These are phyloP conservation scores for Blastobotrys muscicola DNA, from an alignment of 805 yeast genomes.

Conservation along the genomic window DNA sequence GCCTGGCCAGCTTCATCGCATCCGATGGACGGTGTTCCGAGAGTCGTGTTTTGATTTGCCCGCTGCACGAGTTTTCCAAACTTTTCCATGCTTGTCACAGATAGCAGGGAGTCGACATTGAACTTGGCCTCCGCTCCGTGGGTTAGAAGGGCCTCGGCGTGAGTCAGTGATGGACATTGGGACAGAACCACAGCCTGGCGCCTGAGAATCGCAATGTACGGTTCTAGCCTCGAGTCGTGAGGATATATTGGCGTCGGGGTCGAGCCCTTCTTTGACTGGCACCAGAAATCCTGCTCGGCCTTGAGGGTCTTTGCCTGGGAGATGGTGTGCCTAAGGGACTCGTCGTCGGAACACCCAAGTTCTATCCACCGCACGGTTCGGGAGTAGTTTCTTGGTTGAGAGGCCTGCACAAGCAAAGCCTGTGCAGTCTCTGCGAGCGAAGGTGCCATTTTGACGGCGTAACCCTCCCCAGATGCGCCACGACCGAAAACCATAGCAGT, in stretches of 20 bases:
- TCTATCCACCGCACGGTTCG: neutral
- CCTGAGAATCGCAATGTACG: too few relatives aligned
- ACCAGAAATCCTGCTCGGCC: neutral
- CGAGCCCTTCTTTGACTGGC: neutral
- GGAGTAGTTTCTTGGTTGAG: neutral
- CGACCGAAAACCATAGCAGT: neutral
- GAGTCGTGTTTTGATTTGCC: neutral
- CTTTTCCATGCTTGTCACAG: neutral
- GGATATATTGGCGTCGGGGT: neutral
- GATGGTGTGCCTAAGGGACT: too few relatives aligned
- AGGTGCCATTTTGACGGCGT: neutral
- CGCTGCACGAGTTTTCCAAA: neutral
- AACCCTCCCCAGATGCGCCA: slow-evolving; percentile 1
- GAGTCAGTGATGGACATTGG: too few relatives aligned
- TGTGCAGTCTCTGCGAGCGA: neutral
- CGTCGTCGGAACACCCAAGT: neutral
- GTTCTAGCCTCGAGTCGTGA: too few relatives aligned
- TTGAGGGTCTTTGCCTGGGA: too few relatives aligned
- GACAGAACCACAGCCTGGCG: too few relatives aligned
- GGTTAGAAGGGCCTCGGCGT: too few relatives aligned
- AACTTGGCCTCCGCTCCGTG: too few relatives aligned
- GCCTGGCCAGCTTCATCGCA: slow-evolving; percentile 4
- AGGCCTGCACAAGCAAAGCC: neutral
- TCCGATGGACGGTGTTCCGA: neutral
- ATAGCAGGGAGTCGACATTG: too few relatives aligned